These are phyloP conservation scores for Datura wrightii DNA, from an alignment of 257 asterid genomes.

Conservation along the genomic window DNA sequence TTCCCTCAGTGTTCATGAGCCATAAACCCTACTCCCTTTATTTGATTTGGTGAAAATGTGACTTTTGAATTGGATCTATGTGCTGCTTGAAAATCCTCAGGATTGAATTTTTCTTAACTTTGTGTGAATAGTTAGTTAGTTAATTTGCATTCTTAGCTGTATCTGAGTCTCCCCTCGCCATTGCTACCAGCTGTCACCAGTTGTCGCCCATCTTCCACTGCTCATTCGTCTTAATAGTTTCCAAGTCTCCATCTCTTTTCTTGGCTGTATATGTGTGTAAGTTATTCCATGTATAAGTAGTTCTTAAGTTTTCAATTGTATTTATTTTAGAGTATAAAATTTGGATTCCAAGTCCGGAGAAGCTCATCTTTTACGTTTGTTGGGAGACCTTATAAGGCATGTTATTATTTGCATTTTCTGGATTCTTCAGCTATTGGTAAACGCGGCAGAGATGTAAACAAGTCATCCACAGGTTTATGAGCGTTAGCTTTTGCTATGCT, in stretches of 20 bases:
- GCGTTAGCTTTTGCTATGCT: background rate
- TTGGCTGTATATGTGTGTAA: too few relatives aligned
- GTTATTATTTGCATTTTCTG: background rate
- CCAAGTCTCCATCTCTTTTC: too few relatives aligned
- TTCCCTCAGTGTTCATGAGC: background rate
- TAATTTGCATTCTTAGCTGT: too few relatives aligned
- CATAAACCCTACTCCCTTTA: background rate
- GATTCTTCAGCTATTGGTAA: background rate
- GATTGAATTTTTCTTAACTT: background rate
- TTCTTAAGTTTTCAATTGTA: too few relatives aligned
- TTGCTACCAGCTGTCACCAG: too few relatives aligned
- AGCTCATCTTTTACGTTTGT: background rate
- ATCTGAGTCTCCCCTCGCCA: too few relatives aligned
- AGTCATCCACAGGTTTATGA: background rate
- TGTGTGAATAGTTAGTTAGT: background rate
- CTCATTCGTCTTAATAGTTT: too few relatives aligned
- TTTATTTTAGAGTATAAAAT: background rate
- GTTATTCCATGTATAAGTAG: too few relatives aligned
- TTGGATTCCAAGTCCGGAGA: background rate
- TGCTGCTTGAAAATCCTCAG: background rate
- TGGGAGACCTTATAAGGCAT: background rate
- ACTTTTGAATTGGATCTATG: background rate
- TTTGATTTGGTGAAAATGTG: background rate
- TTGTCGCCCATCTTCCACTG: too few relatives aligned
- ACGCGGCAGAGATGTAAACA: background rate